Evolutionary conservation across 2,329 filamentous ascomycete species (phyloP), one percentile per base, ranked within the genome.

Genomic region (Fusarium domesticum): DNA sequence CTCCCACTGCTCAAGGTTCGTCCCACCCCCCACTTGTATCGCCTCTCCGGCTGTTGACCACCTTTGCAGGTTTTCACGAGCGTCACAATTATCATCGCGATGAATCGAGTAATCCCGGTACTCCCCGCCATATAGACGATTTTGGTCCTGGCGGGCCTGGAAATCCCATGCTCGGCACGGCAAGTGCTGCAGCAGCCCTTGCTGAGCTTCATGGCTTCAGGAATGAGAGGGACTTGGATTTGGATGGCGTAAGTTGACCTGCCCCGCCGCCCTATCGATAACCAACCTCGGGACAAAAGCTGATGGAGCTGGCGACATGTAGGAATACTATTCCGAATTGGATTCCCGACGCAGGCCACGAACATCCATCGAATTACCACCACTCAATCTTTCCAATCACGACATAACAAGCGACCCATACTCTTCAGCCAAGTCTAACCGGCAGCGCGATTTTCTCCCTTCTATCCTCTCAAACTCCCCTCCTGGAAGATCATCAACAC

Each of bases 401-500:
- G 76, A 81, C 63, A 80, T 88, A 46, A 87, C 86, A 52, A 89
- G 87, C 69, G 86, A 89, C 58, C 82, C 85, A 1, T 85, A 85
- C 47, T 81, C 82, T 16, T 76, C 79, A 18, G 74, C 83, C 55
- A 78, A 83, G 50, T 71, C 75, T 32, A 70, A 71, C 51, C 78
- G 81, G 55, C 83, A 80, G 45, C 80, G 87, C 60, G 87, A 92
- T 58, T 75, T 93, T 39, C 77, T 96, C 6, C 89, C 90, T 2
- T 95, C 89, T 1, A 88, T 93, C 45, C 71, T 96, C 30, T 79
- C 81, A 40, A 84, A 84, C 48, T 95, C 91, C 8, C 91, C 90
- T 1, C 87, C 89, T 6, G 89, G 86, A 42, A 86, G 91, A 51
- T 95, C 90, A 12, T 91, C 90, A 1, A 96, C 90, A 1, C 76